Evolutionary conservation across 2,329 filamentous ascomycete genomes (phyloP).

Genomic region (Aureobasidium pullulans): DNA sequence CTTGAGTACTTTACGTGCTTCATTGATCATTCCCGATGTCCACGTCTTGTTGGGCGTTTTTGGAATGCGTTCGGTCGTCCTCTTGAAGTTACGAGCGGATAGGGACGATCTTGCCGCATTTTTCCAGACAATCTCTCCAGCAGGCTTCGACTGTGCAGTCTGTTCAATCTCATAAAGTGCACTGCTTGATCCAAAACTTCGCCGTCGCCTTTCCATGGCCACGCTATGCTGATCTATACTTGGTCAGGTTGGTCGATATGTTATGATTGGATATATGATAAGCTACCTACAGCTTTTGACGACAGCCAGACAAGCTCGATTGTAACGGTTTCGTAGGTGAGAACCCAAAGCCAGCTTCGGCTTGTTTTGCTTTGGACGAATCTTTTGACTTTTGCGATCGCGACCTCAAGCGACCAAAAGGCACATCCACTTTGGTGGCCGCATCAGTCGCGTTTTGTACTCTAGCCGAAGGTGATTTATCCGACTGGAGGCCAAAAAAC

Average conservation of each 20-base stretch:
- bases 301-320: background rate
- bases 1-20: background rate
- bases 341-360: background rate
- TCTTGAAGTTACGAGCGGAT: background rate
- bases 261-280: background rate
- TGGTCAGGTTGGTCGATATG: constrained; percentile 3
- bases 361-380: background rate
- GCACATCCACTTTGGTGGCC: constrained; percentile 43
- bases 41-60: background rate
- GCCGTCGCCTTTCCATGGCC: background rate
- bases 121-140: background rate
- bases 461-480: background rate
- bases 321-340: background rate
- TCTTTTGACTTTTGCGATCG: background rate
- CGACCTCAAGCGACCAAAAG: constrained; percentile 22
- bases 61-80: background rate
- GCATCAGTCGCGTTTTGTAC: constrained; percentile 14
- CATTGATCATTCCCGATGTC: background rate
- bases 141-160: background rate
- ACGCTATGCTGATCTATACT: background rate
- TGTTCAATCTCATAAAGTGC: accelerated
- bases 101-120: background rate
- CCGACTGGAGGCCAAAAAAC: constrained; percentile 18
- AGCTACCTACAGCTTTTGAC: background rate
- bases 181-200: background rate